Base-by-base conservation (phyloP, 2,329 filamentous ascomycete species). In the Aspergillus aculeatinus region DNA sequence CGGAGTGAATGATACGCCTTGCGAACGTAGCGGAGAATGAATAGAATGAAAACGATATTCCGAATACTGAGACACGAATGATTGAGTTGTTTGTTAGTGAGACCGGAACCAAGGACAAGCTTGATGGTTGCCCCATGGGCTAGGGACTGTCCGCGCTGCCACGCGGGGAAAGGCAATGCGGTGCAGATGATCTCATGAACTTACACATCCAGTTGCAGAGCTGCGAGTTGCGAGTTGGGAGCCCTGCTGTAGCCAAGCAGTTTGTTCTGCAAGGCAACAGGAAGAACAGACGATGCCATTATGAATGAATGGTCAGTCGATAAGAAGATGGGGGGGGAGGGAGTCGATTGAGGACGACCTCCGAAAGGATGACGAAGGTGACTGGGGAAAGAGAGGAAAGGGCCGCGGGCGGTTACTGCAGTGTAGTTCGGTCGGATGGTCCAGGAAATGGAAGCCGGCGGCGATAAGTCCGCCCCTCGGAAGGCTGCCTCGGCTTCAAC, bases 41-140 rank as follows among this genome's bases (percentile, higher is more conserved):
- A 97, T 68, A 96, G 85, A 72, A 93, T 83, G 76, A 98, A 96
- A 69, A 98, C 81, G 61, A 97, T 81, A 74, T 97, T 96, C 57
- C 91, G 90, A 63, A 96, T 72, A 61, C 91, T 94, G 65, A 48
- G 48, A 21, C 27, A 19, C 51, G 25, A 44, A 35, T 44, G 21
- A 58, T 59, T 51, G 57, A 57, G 44, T 47, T 31, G 56, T 60
- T 59, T 31, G 56, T 60, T 59, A 55, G 50, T 59, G 59, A 55
- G 31, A 33, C 10, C 39, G 14, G 10, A 44, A 44, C 21, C 58
- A 35, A 57, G 49, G 27, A 48, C 35, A 11, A 31, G 12, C 27
- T 29, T 29, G 27, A 48, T 29, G 16, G 29, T 31, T 10, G 42
- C 19, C 42, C n/a, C 25, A 55, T 31, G 23, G 42, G 42, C 52